Base-by-base conservation (phyloP, 1,284 basidiomycete genomes). In the Ceratobasidium sp. region DNA sequence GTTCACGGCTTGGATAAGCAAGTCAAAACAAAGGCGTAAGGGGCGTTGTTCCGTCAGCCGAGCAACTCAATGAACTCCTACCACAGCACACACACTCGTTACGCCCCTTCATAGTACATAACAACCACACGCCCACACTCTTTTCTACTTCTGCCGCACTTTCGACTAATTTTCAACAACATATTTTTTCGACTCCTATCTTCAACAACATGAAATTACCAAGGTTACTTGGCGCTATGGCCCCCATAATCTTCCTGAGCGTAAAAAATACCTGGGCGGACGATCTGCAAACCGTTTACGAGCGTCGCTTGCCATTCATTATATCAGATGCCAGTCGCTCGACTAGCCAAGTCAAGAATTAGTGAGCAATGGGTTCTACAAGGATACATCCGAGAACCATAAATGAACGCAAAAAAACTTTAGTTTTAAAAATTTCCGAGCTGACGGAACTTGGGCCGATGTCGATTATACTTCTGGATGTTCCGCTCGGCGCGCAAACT, bases 401-500 rank as follows among this genome's bases (percentile, higher is more conserved):
- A 18, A 7, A 10, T 42, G 20, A 2, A 56, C 33, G n/a, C 1
- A 42, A 13, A 20, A 15, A 51, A 18, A n/a, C 39, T 23, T 33
- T 39, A 72, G 70, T 33, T 20, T 61, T 23, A 13, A 18, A 12
- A 61, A 56, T 1, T 64, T 77, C 15, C 63, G 42, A 33, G 51
- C 33, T 9, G 42, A 77, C 40, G 73, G 73, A 5, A 77, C 73
- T 10, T 77, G 73, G 73, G 33, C 73, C 15, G 89, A 85, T 69
- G 85, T 92, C 15, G 85, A 92, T 82, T 92, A 92, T 80, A 87
- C 89, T 0, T 84, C 88, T 7, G 91, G 91, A 2, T 93, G 92
- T 81, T 81, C 81, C 56, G 91, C 90, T 7, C 89, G 86, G 80
- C 86, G 87, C 18, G 91, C 91, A 9, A 92, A 91, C 81, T 93